These are phyloP conservation scores for Celoporthe dispersa DNA, from an alignment of 2,329 filamentous ascomycete genomes.

Conservation along the genomic window DNA sequence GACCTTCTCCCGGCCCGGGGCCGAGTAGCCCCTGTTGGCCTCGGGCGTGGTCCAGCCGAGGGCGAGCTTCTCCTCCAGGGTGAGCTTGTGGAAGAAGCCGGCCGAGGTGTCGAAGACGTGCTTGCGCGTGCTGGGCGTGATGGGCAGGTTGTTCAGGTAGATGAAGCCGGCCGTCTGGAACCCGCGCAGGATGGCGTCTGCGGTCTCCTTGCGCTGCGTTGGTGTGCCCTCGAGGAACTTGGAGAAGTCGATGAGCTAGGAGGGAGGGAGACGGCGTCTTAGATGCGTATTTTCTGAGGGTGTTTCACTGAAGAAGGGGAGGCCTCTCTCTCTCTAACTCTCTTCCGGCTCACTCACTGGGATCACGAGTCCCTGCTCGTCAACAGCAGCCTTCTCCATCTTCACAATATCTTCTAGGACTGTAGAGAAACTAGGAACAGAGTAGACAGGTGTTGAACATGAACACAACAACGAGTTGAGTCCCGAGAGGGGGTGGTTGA, in stretches of 20 bases:
- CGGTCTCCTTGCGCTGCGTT: conserved; percentile 65
- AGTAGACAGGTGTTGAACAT: background rate
- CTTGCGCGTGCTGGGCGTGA: conserved; percentile 62
- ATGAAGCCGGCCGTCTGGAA: conserved; percentile 90
- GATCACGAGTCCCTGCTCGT: conserved; percentile 38
- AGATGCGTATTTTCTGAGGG: background rate
- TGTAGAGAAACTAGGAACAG: background rate
- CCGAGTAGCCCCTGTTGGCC: conserved; percentile 75
- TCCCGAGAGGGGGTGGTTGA: background rate
- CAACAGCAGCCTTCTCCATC: conserved; percentile 42
- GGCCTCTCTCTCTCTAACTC: background rate
- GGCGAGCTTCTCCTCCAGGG: conserved; percentile 64
- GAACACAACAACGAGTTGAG: no score
- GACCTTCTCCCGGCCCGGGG: conserved; percentile 73
- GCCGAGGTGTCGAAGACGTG: conserved; percentile 70
- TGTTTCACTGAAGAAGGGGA: background rate
- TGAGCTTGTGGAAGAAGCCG: conserved; percentile 69
- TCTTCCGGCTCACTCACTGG: conserved; percentile 32
- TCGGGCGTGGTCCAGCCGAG: conserved; percentile 74
- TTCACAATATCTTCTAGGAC: conserved; percentile 1
- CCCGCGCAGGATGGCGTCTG: conserved; percentile 73
- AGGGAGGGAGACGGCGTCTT: conserved; percentile 1
- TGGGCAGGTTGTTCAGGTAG: conserved; percentile 81
- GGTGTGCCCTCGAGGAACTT: conserved; percentile 69
- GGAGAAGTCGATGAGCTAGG: conserved; percentile 78